These are phyloP conservation scores for Arctostaphylos glauca DNA, from an alignment of 148 eudicot species.

Conservation along the genomic window DNA sequence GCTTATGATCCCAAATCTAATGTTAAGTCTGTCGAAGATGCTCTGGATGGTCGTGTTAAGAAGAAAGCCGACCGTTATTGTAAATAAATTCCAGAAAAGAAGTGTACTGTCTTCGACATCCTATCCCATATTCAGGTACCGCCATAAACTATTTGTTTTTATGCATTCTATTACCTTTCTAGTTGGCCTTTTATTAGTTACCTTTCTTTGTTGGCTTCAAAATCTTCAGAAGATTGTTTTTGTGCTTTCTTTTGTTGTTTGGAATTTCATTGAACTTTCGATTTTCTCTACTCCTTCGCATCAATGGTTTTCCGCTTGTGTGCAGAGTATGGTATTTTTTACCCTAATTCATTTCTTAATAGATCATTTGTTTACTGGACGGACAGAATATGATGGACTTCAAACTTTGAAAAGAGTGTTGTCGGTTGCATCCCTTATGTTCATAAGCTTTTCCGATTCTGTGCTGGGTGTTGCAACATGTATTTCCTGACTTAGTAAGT, in stretches of 20 bases:
- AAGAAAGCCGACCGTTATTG: constrained; percentile 97
- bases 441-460: not conserved
- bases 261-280: not conserved
- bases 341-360: not conserved
- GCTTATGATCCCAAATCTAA: constrained; percentile 65
- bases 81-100: constrained; percentile 34
- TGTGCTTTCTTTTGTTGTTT: not conserved
- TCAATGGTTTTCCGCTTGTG: not conserved
- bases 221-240: not conserved
- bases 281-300: too few species aligned
- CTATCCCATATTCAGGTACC: not conserved
- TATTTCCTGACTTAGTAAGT: too few species aligned
- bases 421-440: not conserved
- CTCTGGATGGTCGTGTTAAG: constrained; percentile 92
- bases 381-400: not conserved
- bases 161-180: not conserved
- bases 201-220: constrained; percentile 12
- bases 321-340: not conserved
- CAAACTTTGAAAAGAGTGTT: not conserved
- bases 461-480: too few species aligned
- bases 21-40: constrained; percentile 61
- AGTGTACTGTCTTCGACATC: not conserved
- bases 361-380: not conserved
- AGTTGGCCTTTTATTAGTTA: not conserved
- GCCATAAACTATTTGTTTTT: not conserved